Evolutionary conservation across 2,329 filamentous ascomycete genomes (phyloP).

Genomic region (Venturia oleaginea): DNA sequence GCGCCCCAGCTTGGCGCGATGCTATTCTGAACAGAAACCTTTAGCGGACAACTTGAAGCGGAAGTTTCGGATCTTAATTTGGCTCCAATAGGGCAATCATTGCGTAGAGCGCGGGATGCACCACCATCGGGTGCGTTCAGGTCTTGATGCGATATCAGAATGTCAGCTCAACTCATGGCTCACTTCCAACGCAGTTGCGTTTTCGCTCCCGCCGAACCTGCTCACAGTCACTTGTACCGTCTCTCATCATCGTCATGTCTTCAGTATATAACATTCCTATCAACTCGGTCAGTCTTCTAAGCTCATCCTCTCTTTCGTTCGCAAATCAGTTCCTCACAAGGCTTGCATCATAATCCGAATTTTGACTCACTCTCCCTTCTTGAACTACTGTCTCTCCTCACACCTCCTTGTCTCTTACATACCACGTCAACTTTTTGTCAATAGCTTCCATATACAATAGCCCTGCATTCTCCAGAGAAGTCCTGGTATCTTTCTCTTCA

Average conservation of each 20-base stretch:
- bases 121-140: background rate
- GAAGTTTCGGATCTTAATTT: background rate
- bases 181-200: background rate
- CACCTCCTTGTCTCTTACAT: background rate
- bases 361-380: conserved; percentile 2
- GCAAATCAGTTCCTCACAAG: background rate
- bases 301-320: conserved; percentile 2
- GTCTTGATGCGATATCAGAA: background rate
- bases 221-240: background rate
- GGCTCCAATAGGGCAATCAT: background rate
- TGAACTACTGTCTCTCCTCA: background rate
- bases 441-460: background rate
- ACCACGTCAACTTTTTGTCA: background rate
- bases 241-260: conserved; percentile 1
- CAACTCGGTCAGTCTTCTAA: background rate
- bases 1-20: background rate
- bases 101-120: background rate
- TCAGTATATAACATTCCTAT: background rate
- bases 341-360: background rate
- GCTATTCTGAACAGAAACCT: background rate
- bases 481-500: background rate
- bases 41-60: background rate
- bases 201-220: background rate
- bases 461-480: background rate
- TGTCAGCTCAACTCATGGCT: conserved; percentile 5